Evolutionary conservation across 345 rosid genomes (phyloP), one percentile per base, ranked within the genome.

Genomic region (Linum tenue): DNA sequence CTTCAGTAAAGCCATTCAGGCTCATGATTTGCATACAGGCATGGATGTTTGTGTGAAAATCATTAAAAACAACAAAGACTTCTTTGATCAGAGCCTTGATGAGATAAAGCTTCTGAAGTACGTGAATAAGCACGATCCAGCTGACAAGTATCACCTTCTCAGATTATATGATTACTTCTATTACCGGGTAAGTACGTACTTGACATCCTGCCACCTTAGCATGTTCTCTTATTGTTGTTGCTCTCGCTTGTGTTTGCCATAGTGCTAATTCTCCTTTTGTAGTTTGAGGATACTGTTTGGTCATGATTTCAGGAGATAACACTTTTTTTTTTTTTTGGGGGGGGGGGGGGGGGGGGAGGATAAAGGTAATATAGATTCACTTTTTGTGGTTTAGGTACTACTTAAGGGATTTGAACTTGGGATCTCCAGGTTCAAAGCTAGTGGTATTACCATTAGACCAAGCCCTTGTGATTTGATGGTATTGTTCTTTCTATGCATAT

Each of bases 51-150:
- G 99, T 74, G 85, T 95, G 63, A 95, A 95, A 80, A 95, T 95
- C 60, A 89, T 95, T 70, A 95, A 95, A 81, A 95, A 91, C 85
- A 95, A 95, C 81, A 95, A 95, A 80, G 99, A 95, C 73, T 95
- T 95, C 76, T 95, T 95, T 70, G 97, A 95, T 77, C 99, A 95
- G 81, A 91, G 99, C 77, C 96, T 95, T 76, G 99, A 91, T 63
- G 97, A 95, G 81, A 95, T 95, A 69, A 95, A 95, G 78, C 97
- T 95, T 73, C 89, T 95, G 72, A 95, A 95, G 84, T 86, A 85
- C 75, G 89, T 89, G 71, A 95, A 95, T 82, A 95, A 89, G 89
- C 96, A 91, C 70, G 99, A 95, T 81, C 99, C 96, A 70, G 95
- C 73, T 35, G 97, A 95, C 86, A 91, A 85, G 81, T 85, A 86